These are phyloP conservation scores for Curvularia verruculosa DNA, from an alignment of 2,329 filamentous ascomycete species.

Conservation along the genomic window DNA sequence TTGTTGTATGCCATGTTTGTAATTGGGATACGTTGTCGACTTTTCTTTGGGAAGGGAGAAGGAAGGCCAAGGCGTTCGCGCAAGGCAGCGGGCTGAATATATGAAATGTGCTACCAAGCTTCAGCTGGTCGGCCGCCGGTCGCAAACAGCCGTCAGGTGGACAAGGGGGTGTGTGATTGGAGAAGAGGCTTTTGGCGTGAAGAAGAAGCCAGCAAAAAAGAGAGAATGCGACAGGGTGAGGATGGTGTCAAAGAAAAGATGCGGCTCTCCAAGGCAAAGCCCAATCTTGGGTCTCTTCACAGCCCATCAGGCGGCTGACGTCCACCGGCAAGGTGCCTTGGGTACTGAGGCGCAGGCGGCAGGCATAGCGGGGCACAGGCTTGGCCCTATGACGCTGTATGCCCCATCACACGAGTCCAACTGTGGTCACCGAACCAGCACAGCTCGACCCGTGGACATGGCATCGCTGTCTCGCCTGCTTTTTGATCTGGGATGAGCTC, in stretches of 20 bases:
- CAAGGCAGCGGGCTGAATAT: slow-evolving; percentile 22
- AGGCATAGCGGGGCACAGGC: slow-evolving; percentile 27
- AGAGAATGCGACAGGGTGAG: neutral
- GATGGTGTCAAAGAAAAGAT: slow-evolving; percentile 7
- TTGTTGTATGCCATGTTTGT: slow-evolving; percentile 87
- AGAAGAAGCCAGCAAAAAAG: slow-evolving; percentile 12
- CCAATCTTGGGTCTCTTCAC: slow-evolving; percentile 29
- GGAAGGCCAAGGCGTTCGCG: slow-evolving; percentile 9
- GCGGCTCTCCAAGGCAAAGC: slow-evolving; percentile 21
- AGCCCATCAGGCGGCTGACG: slow-evolving; percentile 38
- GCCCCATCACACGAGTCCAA: slow-evolving; percentile 6
- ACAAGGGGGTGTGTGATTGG: neutral
- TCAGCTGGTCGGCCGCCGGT: slow-evolving; percentile 14
- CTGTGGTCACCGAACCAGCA: neutral
- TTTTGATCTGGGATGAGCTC: neutral
- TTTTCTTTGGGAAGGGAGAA: neutral
- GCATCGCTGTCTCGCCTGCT: neutral
- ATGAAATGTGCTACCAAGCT: slow-evolving; percentile 21
- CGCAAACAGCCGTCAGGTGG: slow-evolving; percentile 12
- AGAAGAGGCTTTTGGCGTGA: neutral
- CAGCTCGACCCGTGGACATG: neutral
- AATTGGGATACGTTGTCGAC: neutral
- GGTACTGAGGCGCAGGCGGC: slow-evolving; percentile 9
- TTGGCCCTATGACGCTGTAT: slow-evolving; percentile 34
- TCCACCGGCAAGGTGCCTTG: slow-evolving; percentile 10